Evolutionary conservation across 345 rosid genomes (phyloP).

Genomic region (Bruguiera sexangula): DNA sequence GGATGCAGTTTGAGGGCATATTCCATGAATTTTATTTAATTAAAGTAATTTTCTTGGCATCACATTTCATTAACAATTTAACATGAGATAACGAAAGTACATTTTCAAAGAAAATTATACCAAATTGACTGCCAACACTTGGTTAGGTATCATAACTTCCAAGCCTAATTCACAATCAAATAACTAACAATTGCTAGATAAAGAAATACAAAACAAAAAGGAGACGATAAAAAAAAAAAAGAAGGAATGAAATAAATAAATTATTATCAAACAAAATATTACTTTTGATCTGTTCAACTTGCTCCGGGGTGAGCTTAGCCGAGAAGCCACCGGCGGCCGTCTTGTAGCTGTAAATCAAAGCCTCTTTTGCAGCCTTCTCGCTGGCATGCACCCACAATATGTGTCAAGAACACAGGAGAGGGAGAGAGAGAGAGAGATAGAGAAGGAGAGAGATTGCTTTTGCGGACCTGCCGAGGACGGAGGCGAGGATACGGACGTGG

Average conservation of each 20-base stretch:
- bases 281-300: slow-evolving; percentile 68
- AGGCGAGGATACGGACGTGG: slow-evolving; percentile 69
- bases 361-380: slow-evolving; percentile 77
- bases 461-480: slow-evolving; percentile 68
- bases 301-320: slow-evolving; percentile 77
- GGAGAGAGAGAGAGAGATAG: slow-evolving; percentile 14
- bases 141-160: no score
- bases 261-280: slow-evolving; percentile 10
- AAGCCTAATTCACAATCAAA: no score
- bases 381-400: slow-evolving; percentile 18
- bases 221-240: not conserved
- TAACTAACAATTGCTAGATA: no score
- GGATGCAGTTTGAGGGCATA: no score
- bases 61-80: no score
- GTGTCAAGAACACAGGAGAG: not conserved
- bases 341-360: slow-evolving; percentile 72
- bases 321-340: slow-evolving; percentile 84
- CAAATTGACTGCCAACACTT: no score
- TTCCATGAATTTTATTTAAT: no score
- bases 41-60: no score
- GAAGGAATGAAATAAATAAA: not conserved
- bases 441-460: not conserved
- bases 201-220: no score
- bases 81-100: no score
- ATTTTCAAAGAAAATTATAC: no score